These are phyloP conservation scores for Lactuca saligna DNA, from an alignment of 129 eudicot genomes.

Conservation along the genomic window DNA sequence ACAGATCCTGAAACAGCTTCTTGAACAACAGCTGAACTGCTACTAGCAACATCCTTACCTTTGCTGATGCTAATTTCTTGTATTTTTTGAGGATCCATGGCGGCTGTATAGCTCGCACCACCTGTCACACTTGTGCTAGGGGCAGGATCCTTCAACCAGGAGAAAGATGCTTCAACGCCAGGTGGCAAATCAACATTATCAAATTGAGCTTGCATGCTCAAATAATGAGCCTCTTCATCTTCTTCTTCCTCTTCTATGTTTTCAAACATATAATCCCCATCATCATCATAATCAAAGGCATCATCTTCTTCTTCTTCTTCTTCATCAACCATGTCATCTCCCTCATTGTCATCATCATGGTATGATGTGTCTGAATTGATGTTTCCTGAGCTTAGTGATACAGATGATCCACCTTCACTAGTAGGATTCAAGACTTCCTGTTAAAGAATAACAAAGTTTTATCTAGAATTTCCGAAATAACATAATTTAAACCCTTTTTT, in stretches of 20 bases:
- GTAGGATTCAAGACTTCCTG: constrained; percentile 43
- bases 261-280: constrained; percentile 43
- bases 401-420: constrained; percentile 43
- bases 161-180: constrained; percentile 71
- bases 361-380: constrained; percentile 30
- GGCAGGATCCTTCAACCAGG: constrained; percentile 43
- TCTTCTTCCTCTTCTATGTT: constrained; percentile 23
- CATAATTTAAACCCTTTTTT: no score
- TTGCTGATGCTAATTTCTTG: neutral
- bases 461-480: no score
- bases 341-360: constrained; percentile 28
- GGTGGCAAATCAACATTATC: constrained; percentile 73
- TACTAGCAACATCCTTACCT: constrained; percentile 36
- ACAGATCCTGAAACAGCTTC: constrained; percentile 20
- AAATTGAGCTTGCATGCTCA: constrained; percentile 72
- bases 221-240: constrained; percentile 47
- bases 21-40: constrained; percentile 38
- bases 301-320: constrained; percentile 23
- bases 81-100: constrained; percentile 11
- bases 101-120: neutral
- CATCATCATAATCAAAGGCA: constrained; percentile 34
- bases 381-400: constrained; percentile 26
- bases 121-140: constrained; percentile 18
- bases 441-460: constrained; percentile 1
- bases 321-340: constrained; percentile 25